A percentile compares a stretch with the other conserved stretches of the same genome.
Evolutionary conservation across 176 grass and related monocot genomes (phyloP).

Genomic region (Phoenix dactylifera): DNA sequence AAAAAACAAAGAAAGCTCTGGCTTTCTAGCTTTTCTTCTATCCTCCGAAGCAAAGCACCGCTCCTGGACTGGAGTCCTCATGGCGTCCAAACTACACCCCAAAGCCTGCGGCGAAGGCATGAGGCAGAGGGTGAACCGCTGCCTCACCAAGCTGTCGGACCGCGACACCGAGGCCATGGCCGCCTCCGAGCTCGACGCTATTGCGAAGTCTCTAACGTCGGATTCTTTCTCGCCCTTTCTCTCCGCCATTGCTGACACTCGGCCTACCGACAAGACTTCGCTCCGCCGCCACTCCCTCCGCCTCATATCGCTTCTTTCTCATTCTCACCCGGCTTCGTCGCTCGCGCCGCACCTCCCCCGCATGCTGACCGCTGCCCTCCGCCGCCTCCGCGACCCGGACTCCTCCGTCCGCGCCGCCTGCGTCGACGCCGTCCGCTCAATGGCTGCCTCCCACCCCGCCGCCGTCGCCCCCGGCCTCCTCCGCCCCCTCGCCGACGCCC

Average conservation of each 20-base stretch:
- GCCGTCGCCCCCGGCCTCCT: slow-evolving; percentile 19
- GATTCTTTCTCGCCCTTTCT: slow-evolving; percentile 52
- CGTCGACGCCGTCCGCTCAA: slow-evolving; percentile 70
- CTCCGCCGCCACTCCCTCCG: slow-evolving; percentile 87
- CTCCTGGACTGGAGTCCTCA: too few relatives aligned
- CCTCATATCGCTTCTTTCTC: slow-evolving; percentile 50
- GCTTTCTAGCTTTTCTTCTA: too few relatives aligned
- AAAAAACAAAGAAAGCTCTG: too few relatives aligned
- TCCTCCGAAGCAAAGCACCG: too few relatives aligned
- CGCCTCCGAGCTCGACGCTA: slow-evolving; percentile 66
- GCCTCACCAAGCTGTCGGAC: slow-evolving; percentile 65
- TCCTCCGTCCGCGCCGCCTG: slow-evolving; percentile 85
- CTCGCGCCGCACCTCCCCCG: slow-evolving; percentile 61
- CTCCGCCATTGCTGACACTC: slow-evolving; percentile 71
- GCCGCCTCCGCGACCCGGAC: slow-evolving; percentile 76
- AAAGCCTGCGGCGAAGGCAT: slow-evolving; percentile 1
- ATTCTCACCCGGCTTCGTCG: slow-evolving; percentile 33
- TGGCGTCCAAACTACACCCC: too few relatives aligned
- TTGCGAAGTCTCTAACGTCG: slow-evolving; percentile 46
- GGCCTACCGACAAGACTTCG: slow-evolving; percentile 57
- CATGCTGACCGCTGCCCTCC: slow-evolving; percentile 61
- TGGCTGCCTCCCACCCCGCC: slow-evolving; percentile 18
- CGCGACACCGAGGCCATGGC: slow-evolving; percentile 97
- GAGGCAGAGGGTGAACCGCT: slow-evolving; percentile 87
- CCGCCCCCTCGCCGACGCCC: slow-evolving; percentile 39